Evolutionary conservation across 768 basidiomycete species (phyloP), one percentile per base, ranked within the genome.

Genomic region (Calocybe gangraenosa): DNA sequence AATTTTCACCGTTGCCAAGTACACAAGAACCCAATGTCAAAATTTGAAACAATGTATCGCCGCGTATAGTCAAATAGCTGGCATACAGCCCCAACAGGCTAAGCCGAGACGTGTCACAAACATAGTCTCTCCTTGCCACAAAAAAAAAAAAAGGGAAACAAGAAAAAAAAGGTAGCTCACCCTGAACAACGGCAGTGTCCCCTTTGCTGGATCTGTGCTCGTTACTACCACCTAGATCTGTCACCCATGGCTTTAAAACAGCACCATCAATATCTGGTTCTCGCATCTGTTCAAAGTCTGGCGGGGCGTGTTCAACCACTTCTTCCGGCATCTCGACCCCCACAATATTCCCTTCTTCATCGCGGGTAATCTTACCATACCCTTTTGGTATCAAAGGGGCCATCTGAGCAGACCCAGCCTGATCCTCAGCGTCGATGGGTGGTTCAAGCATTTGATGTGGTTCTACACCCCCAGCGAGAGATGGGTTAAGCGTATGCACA

Each of bases 311-410:
- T 11, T 28, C 25, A 11, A 5, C 25, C 17, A 76, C 74, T 33
- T 75, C 78, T 46, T 82, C 76, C 13, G 73, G 65, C 43, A 92
- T 57, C 57, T 89, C 81, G 33, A 93, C 70, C 37, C 78, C 72
- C 17, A 92, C 57, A 31, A 94, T 72, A 51, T 84, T 84, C 21
- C 93, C 93, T 2, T 75, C 68, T 30, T 73, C 81, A 62, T 94
- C 92, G 37, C 92, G 76, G 40, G 92, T 63, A 54, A 97, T 93
- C 58, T 81, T 77, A 22, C 92, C 93, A 59, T 79, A 84, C 1
- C 87, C 87, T 54, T 71, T 78, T 28, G 25, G 25, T 10, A 78
- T 80, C 38, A 80, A 67, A 20, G 60, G 38, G 19, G 35, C 34
- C 37, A 28, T 34, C 18, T 37, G 19, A 28, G 25, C 5, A 6